Evolutionary conservation across 2,329 filamentous ascomycete species (phyloP).

Genomic region (Cordyceps tenuipes): DNA sequence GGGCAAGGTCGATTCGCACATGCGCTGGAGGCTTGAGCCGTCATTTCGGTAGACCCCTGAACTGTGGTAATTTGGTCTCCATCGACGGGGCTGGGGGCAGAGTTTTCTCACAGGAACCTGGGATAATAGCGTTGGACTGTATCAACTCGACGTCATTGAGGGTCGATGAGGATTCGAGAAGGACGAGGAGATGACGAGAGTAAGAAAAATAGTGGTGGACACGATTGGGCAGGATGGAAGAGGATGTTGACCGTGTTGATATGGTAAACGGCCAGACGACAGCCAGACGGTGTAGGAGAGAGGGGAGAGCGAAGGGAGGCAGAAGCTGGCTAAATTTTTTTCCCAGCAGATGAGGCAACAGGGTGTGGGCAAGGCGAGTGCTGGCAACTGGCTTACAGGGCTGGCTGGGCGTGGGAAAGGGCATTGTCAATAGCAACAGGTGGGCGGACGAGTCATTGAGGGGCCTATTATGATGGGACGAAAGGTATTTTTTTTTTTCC

Average conservation of each 20-base stretch:
- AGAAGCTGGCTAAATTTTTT: neutral
- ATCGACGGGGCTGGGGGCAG: slow-evolving; percentile 10
- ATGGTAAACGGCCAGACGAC: neutral
- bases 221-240: neutral
- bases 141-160: neutral
- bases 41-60: slow-evolving; percentile 11
- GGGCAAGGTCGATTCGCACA: slow-evolving; percentile 7
- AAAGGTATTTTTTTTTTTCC: neutral
- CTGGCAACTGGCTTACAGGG: neutral
- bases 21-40: slow-evolving; percentile 2
- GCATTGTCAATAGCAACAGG: slow-evolving; percentile 1
- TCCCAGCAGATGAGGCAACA: neutral
- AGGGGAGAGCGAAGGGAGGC: neutral
- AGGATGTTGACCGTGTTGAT: neutral
- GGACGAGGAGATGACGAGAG: neutral
- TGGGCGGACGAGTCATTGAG: neutral
- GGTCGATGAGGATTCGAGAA: neutral
- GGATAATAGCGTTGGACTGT: neutral
- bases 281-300: neutral
- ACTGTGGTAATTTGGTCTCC: slow-evolving; percentile 7
- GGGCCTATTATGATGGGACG: neutral
- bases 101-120: slow-evolving; percentile 6
- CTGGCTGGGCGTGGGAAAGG: neutral
- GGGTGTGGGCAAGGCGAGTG: neutral
- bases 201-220: neutral